A percentile compares a stretch with the other conserved stretches of the same genome.
Conservation (phyloP, 768 basidiomycete genomes). For the Leccinum imitatum region DNA sequence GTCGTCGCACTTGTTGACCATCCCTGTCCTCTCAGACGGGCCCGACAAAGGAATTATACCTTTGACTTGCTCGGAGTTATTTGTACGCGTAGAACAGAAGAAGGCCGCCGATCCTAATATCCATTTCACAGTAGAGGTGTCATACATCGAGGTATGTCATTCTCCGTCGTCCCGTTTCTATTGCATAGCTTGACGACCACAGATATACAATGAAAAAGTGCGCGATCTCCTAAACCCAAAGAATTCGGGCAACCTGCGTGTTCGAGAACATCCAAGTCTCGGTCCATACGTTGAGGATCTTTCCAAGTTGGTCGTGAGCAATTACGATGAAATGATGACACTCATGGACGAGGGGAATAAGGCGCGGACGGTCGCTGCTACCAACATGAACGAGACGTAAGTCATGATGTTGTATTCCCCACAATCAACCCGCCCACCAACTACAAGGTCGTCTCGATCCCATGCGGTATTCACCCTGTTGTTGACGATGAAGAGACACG, state of each 20-base stretch:
- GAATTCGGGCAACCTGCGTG: slow-evolving; percentile 93
- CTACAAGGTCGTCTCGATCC: slow-evolving; percentile 86
- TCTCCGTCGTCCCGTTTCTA: not conserved
- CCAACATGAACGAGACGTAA: slow-evolving; percentile 99
- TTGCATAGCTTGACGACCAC: not conserved
- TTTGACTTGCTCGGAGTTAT: slow-evolving; percentile 90
- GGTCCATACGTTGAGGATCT: slow-evolving; percentile 99
- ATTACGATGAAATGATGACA: slow-evolving; percentile 96
- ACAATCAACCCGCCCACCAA: not conserved
- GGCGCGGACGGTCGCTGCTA: slow-evolving; percentile 96
- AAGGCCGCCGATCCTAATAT: slow-evolving; percentile 63
- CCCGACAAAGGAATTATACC: slow-evolving; percentile 98
- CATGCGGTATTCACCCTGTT: slow-evolving; percentile 98
- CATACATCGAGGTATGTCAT: slow-evolving; percentile 82
- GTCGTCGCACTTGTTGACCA: slow-evolving; percentile 6
- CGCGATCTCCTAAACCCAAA: slow-evolving; percentile 96
- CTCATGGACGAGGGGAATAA: slow-evolving; percentile 99
- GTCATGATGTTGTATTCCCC: slow-evolving; percentile 26
- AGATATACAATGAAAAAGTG: slow-evolving; percentile 98
- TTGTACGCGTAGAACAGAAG: slow-evolving; percentile 73
- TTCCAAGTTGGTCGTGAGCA: slow-evolving; percentile 87
- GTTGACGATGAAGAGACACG: slow-evolving; percentile 88
- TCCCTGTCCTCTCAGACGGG: slow-evolving; percentile 58
- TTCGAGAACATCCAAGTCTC: slow-evolving; percentile 93
- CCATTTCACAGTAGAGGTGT: slow-evolving; percentile 93